Percentiles rank a stretch among this genome's conserved stretches.
These are phyloP conservation scores for Symbiodinium pilosum DNA, from an alignment of 73 alveolate genomes.

Conservation along the genomic window DNA sequence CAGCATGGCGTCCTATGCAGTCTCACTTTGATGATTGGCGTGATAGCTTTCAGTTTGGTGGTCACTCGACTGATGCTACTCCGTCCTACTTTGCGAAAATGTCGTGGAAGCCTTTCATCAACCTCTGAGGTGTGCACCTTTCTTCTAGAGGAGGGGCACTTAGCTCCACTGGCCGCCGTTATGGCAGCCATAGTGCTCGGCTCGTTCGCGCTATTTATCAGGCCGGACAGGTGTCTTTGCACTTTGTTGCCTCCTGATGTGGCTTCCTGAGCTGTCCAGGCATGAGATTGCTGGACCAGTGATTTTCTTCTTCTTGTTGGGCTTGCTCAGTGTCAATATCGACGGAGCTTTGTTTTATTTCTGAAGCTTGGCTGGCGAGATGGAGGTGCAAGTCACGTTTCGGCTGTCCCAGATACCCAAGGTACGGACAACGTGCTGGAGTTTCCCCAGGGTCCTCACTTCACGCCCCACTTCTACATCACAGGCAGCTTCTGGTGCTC, in stretches of 20 bases:
- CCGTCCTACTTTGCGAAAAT: too few species aligned
- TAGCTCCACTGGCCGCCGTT: constrained; percentile 29
- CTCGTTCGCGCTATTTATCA: constrained; percentile 58
- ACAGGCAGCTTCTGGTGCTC: constrained; percentile 37
- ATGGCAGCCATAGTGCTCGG: constrained; percentile 49
- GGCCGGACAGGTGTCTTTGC: too few species aligned
- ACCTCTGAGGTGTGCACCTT: constrained; percentile 34
- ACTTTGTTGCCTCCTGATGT: too few species aligned
- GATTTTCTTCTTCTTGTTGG: constrained; percentile 79
- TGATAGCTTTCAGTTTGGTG: constrained; percentile 21
- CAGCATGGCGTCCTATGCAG: constrained; percentile 57
- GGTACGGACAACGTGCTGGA: constrained; percentile 52
- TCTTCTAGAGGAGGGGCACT: constrained; percentile 7
- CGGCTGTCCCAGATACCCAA: background rate
- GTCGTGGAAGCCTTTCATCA: too few species aligned
- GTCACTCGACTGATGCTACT: constrained; percentile 6
- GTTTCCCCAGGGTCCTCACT: constrained; percentile 62
- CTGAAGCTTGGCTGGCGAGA: constrained; percentile 25
- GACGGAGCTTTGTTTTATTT: constrained; percentile 82
- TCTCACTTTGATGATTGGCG: constrained; percentile 73
- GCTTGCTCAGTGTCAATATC: constrained; percentile 73
- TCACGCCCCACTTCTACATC: constrained; percentile 86
- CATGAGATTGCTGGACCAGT: constrained; percentile 83
- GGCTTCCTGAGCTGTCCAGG: too few species aligned
- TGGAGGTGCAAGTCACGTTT: background rate